Evolutionary conservation across 306 rosid genomes (phyloP).

Genomic region (Cicer pinnatifidum): DNA sequence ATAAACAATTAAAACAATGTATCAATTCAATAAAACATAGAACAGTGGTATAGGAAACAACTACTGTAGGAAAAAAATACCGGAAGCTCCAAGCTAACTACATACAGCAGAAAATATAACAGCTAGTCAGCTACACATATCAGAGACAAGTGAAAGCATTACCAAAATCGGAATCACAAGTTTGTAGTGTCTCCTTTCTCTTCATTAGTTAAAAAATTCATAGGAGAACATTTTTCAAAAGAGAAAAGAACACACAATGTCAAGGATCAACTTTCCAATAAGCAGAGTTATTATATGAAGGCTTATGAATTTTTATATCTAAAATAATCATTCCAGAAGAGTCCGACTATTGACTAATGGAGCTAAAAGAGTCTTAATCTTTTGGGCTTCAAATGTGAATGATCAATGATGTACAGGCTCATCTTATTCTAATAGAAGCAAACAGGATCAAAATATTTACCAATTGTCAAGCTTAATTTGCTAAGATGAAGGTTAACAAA

Average conservation of each 20-base stretch:
- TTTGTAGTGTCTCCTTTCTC: slow-evolving; percentile 17
- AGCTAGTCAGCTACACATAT: not conserved
- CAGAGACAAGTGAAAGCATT: slow-evolving; percentile 11
- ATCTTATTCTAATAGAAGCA: not conserved
- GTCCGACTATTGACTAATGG: slow-evolving; percentile 4
- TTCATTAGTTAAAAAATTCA: not conserved
- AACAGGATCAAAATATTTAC: slow-evolving; percentile 13
- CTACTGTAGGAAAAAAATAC: not conserved
- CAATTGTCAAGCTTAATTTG: not conserved
- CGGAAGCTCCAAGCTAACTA: slow-evolving; percentile 22
- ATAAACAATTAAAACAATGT: slow-evolving; percentile 25
- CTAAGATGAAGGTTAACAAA: not conserved
- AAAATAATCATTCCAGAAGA: not conserved
- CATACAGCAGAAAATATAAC: slow-evolving; percentile 21
- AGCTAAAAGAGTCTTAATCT: not conserved
- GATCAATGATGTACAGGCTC: not conserved
- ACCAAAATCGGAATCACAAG: slow-evolving; percentile 13
- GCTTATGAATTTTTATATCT: slow-evolving; percentile 6
- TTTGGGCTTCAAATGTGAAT: not conserved
- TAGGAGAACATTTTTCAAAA: slow-evolving; percentile 13
- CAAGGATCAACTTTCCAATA: slow-evolving; percentile 14
- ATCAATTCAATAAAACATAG: slow-evolving; percentile 28
- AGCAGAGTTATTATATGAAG: not conserved
- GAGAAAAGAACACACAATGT: not conserved
- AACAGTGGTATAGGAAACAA: not conserved